Percentiles rank a stretch among this genome's conserved stretches.
These are phyloP conservation scores for Kalaharituber pfeilii DNA, from an alignment of 2,329 filamentous ascomycete genomes.

Conservation along the genomic window DNA sequence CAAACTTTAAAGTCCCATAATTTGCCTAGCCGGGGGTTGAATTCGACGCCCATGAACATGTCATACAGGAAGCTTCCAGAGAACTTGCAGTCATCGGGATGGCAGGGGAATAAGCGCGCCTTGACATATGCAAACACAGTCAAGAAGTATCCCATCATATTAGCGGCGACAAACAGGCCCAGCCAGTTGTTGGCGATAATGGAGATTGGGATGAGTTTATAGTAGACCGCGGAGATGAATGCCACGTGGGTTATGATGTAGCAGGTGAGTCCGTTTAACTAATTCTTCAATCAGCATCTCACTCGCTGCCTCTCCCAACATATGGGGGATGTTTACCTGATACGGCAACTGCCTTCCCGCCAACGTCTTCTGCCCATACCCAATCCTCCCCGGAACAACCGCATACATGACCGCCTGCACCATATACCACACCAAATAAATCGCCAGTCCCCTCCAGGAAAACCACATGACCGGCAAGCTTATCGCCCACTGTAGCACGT, in stretches of 20 bases:
- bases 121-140: constrained; percentile 28
- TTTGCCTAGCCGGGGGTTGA: constrained; percentile 31
- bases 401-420: constrained; percentile 26
- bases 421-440: constrained; percentile 25
- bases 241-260: constrained; percentile 29
- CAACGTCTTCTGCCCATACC: constrained; percentile 30
- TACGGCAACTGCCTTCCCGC: constrained; percentile 31
- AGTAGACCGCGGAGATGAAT: constrained; percentile 21
- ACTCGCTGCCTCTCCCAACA: not conserved
- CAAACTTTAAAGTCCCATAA: constrained; percentile 30
- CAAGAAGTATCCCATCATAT: constrained; percentile 26
- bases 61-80: constrained; percentile 31
- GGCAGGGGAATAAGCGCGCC: constrained; percentile 28
- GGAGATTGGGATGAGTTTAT: constrained; percentile 27
- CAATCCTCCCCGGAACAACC: constrained; percentile 25
- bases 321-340: constrained; percentile 17
- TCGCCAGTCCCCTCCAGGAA: not conserved
- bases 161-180: constrained; percentile 28
- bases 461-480: not conserved
- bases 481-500: not conserved
- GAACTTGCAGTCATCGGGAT: constrained; percentile 31
- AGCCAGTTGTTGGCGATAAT: constrained; percentile 31
- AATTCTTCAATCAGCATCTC: not conserved
- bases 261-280: constrained; percentile 29
- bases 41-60: constrained; percentile 33